phyloP scores from a whole-genome alignment of 768 basidiomycete species.

The Dacryopinax spathularia region DNA sequence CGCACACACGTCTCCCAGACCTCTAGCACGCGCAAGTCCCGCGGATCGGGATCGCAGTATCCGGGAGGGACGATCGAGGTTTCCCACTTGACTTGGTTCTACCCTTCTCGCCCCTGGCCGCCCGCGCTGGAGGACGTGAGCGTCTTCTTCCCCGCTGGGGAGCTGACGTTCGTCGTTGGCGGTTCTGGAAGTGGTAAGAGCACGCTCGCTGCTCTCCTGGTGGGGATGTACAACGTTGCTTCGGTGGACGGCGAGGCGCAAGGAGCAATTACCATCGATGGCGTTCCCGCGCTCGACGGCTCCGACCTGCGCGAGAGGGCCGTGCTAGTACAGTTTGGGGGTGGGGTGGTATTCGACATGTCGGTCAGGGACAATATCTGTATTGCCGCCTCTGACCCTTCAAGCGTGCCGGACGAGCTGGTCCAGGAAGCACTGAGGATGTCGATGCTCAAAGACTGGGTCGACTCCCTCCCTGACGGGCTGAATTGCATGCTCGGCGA shows the following conservation, averaged over 20 bases:
- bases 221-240: slow-evolving; percentile 52
- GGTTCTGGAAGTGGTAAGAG: slow-evolving; percentile 68
- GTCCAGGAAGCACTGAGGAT: slow-evolving; percentile 71
- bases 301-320: slow-evolving; percentile 58
- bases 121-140: slow-evolving; percentile 45
- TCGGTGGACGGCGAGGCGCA: neutral
- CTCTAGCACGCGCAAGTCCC: slow-evolving; percentile 39
- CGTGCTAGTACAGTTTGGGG: slow-evolving; percentile 63
- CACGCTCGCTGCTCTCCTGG: slow-evolving; percentile 47
- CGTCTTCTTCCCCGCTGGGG: slow-evolving; percentile 54
- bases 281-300: slow-evolving; percentile 65
- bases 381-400: slow-evolving; percentile 32
- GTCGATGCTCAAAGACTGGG: slow-evolving; percentile 78
- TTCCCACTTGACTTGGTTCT: slow-evolving; percentile 48
- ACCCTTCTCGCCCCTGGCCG: slow-evolving; percentile 53
- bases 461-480: slow-evolving; percentile 66
- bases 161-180: slow-evolving; percentile 70
- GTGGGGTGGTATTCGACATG: slow-evolving; percentile 60
- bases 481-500: slow-evolving; percentile 73
- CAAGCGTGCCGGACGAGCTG: slow-evolving; percentile 45
- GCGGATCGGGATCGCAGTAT: slow-evolving; percentile 38
- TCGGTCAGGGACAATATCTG: slow-evolving; percentile 77
- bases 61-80: slow-evolving; percentile 62
- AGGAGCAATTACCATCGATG: slow-evolving; percentile 18
- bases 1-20: slow-evolving; percentile 17